Evolutionary conservation across 2,329 filamentous ascomycete genomes (phyloP), one percentile per base, ranked within the genome.

Genomic region (Drechslera avenae): DNA sequence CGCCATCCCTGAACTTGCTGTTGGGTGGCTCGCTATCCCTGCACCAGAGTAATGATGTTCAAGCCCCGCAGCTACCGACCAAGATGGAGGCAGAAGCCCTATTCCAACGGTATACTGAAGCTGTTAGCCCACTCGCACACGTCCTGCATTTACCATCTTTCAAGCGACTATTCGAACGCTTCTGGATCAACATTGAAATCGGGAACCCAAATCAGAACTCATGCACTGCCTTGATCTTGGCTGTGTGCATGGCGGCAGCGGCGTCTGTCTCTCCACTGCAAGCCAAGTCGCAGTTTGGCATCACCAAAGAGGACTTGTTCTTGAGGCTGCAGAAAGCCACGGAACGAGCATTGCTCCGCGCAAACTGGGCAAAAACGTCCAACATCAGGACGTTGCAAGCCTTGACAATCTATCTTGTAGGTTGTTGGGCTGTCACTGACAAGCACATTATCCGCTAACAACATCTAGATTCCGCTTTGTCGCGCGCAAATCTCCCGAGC

Each of bases 321-420:
- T 32, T 71, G 17, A 59, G 69, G 39, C 47, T 73, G 16, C 71
- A 73, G 33, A 72, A 66, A 39, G 70, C 71, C n/a, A 73, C 71
- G 0, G 71, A 73, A 56, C 54, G 65, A 39, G 71, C 71, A 19
- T 45, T 73, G 12, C 57, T 73, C 5, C 66, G 67, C 19, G 71
- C 71, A 12, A 72, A 73, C 23, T 73, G 71, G 70, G 64, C 70
- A 7, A 73, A 72, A 54, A 73, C 71, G 9, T 73, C 70, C 2
- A 73, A 73, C 16, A 73, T 73, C 26, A 53, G 69, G 36, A 73
- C 71, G 8, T 58, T 73, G 3, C 71, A 73, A 53, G 70, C 71
- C 4, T 54, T 73, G 31, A 71, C 71, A 1, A 73, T 73, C 39
- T 73, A 73, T 39, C 36, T 73, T 51, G 70, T 73, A 68, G 12